Evolutionary conservation across 2,329 filamentous ascomycete species (phyloP), one percentile per base, ranked within the genome.

Genomic region (Colletotrichum plurivorum): DNA sequence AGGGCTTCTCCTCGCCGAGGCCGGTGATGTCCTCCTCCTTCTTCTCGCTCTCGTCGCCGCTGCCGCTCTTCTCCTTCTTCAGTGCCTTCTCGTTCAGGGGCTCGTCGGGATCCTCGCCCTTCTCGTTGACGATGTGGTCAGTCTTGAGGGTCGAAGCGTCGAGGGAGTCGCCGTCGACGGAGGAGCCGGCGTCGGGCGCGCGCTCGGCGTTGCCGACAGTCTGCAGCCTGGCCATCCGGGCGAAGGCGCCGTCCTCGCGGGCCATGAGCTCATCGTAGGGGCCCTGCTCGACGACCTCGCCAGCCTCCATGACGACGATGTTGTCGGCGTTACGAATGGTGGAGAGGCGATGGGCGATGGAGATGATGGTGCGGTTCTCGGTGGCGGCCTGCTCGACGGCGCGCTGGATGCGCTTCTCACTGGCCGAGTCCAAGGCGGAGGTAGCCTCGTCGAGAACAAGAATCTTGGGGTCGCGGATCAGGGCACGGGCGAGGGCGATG

Each of bases 321-420:
- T 89, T 87, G 73, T 93, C 89, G 0, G 91, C 90, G 61, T 89
- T 85, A 73, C 85, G 86, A 70, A 90, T 88, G 0, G 89, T 90
- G 0, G 87, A 88, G 2, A 91, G 78, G 2, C 89, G 82, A 76
- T 91, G 89, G 0, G 91, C 90, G 71, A 93, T 90, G 16, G 89
- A 84, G 63, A 93, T 88, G 0, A 91, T 89, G 0, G 91, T 93
- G 25, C 90, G 83, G 60, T 86, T 84, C 43, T 66, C 61, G 62
- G 84, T 81, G 2, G 77, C 69, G 69, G 82, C 73, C 71, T 75
- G 52, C 71, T 80, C 77, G 20, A 85, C 75, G 2, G 79, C 79
- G 2, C 65, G 71, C 73, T 86, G 83, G 43, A 88, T 85, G 2
- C 79, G 77, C 54, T 78, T 78, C 73, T 88, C 86, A 46, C 81